A percentile compares a stretch with the other conserved stretches of the same genome.
phyloP scores from a whole-genome alignment of 2,329 filamentous ascomycete genomes.

The Aspergillus phoenicis region DNA sequence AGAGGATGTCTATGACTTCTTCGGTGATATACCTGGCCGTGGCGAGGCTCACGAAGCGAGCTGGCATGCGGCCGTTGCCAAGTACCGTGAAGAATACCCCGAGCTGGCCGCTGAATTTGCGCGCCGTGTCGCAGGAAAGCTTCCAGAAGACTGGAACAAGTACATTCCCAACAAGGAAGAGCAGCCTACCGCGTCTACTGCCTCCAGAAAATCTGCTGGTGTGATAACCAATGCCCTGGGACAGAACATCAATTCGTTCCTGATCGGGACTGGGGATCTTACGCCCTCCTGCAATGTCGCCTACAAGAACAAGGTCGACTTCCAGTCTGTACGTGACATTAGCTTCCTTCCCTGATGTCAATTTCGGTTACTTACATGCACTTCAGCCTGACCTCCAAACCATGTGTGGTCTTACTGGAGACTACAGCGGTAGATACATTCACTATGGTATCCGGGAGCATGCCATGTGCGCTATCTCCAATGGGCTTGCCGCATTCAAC shows the following conservation, averaged over 20 bases:
- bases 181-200: conserved; percentile 54
- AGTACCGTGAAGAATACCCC: conserved; percentile 50
- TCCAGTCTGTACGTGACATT: conserved; percentile 48
- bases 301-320: conserved; percentile 55
- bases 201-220: conserved; percentile 53
- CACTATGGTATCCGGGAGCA: conserved; percentile 65
- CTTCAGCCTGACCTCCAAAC: conserved; percentile 32
- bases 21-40: conserved; percentile 49
- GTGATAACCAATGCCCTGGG: conserved; percentile 58
- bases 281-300: conserved; percentile 59
- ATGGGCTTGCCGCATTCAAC: conserved; percentile 64
- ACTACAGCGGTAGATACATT: conserved; percentile 54
- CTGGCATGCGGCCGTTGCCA: conserved; percentile 52
- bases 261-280: conserved; percentile 59
- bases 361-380: not conserved
- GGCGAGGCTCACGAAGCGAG: conserved; percentile 52
- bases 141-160: conserved; percentile 54
- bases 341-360: not conserved
- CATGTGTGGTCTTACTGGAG: conserved; percentile 48
- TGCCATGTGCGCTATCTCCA: conserved; percentile 77
- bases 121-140: conserved; percentile 50
- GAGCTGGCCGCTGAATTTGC: conserved; percentile 54
- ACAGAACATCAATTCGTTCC: conserved; percentile 50
- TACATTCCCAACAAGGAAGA: conserved; percentile 47
- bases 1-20: conserved; percentile 56